Evolutionary conservation across 352 stramenopile genomes (phyloP).

Genomic region (Phytophthora constricta): DNA sequence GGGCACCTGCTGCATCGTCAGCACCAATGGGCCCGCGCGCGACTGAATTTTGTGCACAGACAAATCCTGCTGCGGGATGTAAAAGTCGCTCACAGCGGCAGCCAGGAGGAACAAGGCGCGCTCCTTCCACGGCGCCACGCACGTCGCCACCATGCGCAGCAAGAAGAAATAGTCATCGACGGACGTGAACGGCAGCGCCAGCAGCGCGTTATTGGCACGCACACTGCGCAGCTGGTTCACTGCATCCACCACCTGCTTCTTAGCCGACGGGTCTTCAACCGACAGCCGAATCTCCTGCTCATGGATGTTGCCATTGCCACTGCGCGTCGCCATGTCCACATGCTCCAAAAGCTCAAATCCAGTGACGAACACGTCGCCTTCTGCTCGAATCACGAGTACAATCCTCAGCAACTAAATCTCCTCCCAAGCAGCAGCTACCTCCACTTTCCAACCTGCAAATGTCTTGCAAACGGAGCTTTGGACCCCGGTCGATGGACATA

Average conservation of each 20-base stretch:
- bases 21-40: constrained; percentile 59
- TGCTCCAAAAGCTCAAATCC: constrained; percentile 81
- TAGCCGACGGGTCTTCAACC: constrained; percentile 42
- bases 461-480: constrained; percentile 85
- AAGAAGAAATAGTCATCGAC: constrained; percentile 97
- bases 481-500: constrained; percentile 94
- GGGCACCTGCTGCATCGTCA: constrained; percentile 94
- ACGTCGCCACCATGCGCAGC: constrained; percentile 84
- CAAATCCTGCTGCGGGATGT: constrained; percentile 92
- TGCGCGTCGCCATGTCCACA: constrained; percentile 32
- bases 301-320: constrained; percentile 1
- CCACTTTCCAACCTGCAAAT: constrained; percentile 47
- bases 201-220: constrained; percentile 55
- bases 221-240: constrained; percentile 57
- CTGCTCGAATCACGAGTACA: constrained; percentile 12
- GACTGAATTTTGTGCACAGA: constrained; percentile 98
- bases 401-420: not conserved
- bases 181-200: constrained; percentile 93
- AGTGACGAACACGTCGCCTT: constrained; percentile 55
- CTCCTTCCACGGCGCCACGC: constrained; percentile 65
- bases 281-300: constrained; percentile 47
- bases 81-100: constrained; percentile 99
- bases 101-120: constrained; percentile 94
- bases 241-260: constrained; percentile 57
- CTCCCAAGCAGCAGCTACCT: not conserved